These are phyloP conservation scores for Botrytis pseudocinerea DNA, from an alignment of 2,329 filamentous ascomycete genomes.

Conservation along the genomic window DNA sequence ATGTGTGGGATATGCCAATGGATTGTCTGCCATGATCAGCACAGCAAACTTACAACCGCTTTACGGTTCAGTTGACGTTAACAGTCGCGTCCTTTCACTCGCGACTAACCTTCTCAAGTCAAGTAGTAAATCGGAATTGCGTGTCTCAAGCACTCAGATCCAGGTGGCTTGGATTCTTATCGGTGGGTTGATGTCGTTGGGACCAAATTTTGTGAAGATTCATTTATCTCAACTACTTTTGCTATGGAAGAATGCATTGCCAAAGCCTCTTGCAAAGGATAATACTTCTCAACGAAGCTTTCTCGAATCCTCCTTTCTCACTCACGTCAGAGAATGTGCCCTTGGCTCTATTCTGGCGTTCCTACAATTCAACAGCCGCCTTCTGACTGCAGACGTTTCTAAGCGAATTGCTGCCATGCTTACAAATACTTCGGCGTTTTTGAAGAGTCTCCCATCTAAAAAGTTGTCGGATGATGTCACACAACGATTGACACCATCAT, in stretches of 20 bases:
- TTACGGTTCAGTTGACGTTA: constrained; percentile 93
- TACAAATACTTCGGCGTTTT: constrained; percentile 86
- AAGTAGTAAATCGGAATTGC: constrained; percentile 85
- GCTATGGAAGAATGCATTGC: constrained; percentile 95
- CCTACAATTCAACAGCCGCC: constrained; percentile 85
- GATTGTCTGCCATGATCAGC: constrained; percentile 85
- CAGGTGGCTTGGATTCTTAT: constrained; percentile 98
- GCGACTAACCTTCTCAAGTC: constrained; percentile 91
- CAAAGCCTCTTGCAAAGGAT: constrained; percentile 90
- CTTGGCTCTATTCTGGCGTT: constrained; percentile 90
- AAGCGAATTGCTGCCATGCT: constrained; percentile 92
- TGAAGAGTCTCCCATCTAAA: constrained; percentile 80
- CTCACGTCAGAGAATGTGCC: constrained; percentile 93
- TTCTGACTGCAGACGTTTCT: constrained; percentile 91
- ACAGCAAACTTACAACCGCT: constrained; percentile 85
- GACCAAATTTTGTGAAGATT: constrained; percentile 98
- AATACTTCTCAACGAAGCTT: constrained; percentile 81
- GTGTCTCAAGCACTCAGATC: constrained; percentile 89
- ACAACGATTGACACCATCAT: constrained; percentile 77
- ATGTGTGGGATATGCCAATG: constrained; percentile 89
- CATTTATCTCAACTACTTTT: constrained; percentile 91
- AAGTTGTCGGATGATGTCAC: constrained; percentile 85
- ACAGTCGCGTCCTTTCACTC: constrained; percentile 86
- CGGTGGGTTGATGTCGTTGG: constrained; percentile 92
- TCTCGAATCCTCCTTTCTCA: constrained; percentile 87